Evolutionary conservation across 1,284 basidiomycete species (phyloP), one percentile per base, ranked within the genome.

Genomic region (Cryptococcus sp.): DNA sequence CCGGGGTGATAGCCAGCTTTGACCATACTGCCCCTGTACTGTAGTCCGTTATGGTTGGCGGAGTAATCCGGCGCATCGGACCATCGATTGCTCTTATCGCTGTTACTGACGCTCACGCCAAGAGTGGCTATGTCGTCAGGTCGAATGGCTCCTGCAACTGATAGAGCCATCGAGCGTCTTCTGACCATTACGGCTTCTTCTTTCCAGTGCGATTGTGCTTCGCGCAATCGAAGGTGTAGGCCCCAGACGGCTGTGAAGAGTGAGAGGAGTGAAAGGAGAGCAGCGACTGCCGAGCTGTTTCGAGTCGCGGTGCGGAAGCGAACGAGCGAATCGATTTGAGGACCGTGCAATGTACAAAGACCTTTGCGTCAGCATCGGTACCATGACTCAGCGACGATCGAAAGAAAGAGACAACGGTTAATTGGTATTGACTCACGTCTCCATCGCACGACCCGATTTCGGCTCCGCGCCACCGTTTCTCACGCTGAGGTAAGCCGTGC

Each of bases 151-250:
- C 58, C 63, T 25, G 59, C 57, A 35, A 54, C 62, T n/a, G 60
- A 59, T 10, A 72, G 48, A 10, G 68, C 67, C 67, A 73, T 69
- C 3, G 69, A 70, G 47, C 71, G 54, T 13, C 70, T 60, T 35
- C 70, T 60, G 46, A 72, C 69, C 71, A 73, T 74, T 23, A 72
- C 58, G 6, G 71, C 72, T 51, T 70, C 69, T 54, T 73, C 69
- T 50, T 68, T 67, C 75, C 75, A 77, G 11, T 70, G 64, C 4
- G 48, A 17, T 47, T 72, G 65, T 17, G 73, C 69, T n/a, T 57
- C 49, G 19, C 48, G 35, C n/a, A 77, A 61, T 4, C 75, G 67
- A 30, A 76, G 64, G 52, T 76, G 65, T 7, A 77, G 60, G 16
- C 73, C 72, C 67, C 69, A 72, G 6, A 63, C 42, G 13, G 72